Conservation (phyloP, 2,329 filamentous ascomycete genomes). For the Claviceps maximensis region DNA sequence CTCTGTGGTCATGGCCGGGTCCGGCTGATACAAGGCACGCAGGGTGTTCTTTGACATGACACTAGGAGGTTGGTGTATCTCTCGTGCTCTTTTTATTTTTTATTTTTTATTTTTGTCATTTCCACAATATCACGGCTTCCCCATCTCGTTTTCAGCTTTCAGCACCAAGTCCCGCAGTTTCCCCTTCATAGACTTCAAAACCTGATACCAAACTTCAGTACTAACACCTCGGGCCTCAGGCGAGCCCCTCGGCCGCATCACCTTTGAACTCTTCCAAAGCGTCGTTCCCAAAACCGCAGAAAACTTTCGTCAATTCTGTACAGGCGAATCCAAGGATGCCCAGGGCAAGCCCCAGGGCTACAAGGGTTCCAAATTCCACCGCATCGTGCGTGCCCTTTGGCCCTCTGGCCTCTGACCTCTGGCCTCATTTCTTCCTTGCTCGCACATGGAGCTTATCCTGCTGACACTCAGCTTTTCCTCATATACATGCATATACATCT, state of each 20-base stretch:
- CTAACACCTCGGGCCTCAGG: slow-evolving; percentile 33
- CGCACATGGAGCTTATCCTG: not conserved
- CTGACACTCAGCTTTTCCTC: not conserved
- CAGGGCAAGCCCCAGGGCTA: slow-evolving; percentile 77
- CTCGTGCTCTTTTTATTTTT: not conserved
- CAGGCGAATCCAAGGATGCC: slow-evolving; percentile 73
- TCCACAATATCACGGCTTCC: not conserved
- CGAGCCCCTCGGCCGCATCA: slow-evolving; percentile 73
- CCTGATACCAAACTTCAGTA: too few species aligned
- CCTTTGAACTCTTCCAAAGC: slow-evolving; percentile 81
- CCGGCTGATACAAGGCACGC: not conserved
- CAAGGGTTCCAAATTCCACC: slow-evolving; percentile 88
- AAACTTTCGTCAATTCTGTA: slow-evolving; percentile 96
- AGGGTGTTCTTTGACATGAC: slow-evolving; percentile 68
- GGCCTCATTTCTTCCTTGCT: not conserved
- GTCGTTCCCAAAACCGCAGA: slow-evolving; percentile 79
- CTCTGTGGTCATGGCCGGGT: not conserved
- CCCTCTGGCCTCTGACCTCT: too few species aligned
- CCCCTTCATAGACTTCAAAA: too few species aligned
- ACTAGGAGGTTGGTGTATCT: slow-evolving; percentile 49
- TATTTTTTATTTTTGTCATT: not conserved
- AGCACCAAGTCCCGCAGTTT: too few species aligned
- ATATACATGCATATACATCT: not conserved
- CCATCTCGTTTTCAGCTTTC: not conserved
- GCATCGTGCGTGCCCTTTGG: slow-evolving; percentile 58